Conservation (phyloP, 2,329 filamentous ascomycete species). For the Drechslerella dactyloides region DNA sequence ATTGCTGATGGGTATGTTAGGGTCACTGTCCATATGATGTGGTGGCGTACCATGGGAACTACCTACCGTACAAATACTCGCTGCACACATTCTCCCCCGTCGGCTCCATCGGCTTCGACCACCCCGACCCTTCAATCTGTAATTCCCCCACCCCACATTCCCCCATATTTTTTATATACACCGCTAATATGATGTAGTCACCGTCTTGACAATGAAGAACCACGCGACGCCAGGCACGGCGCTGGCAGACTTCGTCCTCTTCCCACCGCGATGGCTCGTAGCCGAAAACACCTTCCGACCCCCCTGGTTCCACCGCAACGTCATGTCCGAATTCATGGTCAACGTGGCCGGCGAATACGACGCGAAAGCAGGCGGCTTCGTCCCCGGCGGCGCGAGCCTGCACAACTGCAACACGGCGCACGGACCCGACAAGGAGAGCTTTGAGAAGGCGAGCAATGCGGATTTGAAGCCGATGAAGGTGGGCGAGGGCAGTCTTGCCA, state of each 20-base stretch:
- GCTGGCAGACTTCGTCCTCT: constrained; percentile 70
- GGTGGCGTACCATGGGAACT: constrained; percentile 80
- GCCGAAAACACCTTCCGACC: constrained; percentile 67
- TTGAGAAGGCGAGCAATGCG: constrained; percentile 64
- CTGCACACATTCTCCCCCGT: constrained; percentile 77
- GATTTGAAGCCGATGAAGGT: constrained; percentile 66
- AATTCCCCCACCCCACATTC: not conserved
- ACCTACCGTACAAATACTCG: constrained; percentile 83
- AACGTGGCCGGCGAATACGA: constrained; percentile 68
- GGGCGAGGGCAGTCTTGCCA: constrained; percentile 65
- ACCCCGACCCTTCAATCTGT: constrained; percentile 77
- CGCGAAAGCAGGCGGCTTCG: constrained; percentile 66
- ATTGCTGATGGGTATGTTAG: constrained; percentile 59
- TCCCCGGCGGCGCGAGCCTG: constrained; percentile 67
- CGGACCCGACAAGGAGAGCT: constrained; percentile 66
- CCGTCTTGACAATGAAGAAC: constrained; percentile 66
- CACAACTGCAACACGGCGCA: constrained; percentile 77
- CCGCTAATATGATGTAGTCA: constrained; percentile 60
- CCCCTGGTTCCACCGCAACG: constrained; percentile 71
- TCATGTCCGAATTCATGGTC: constrained; percentile 72
- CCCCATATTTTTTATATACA: too few relatives aligned
- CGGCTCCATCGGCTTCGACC: constrained; percentile 75
- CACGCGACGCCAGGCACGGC: constrained; percentile 67
- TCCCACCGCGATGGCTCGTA: constrained; percentile 70
- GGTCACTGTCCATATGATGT: constrained; percentile 77